Percentiles rank a stretch among this genome's conserved stretches.
Conservation (phyloP, 2,329 filamentous ascomycete species). For the Paraphoma sp. region DNA sequence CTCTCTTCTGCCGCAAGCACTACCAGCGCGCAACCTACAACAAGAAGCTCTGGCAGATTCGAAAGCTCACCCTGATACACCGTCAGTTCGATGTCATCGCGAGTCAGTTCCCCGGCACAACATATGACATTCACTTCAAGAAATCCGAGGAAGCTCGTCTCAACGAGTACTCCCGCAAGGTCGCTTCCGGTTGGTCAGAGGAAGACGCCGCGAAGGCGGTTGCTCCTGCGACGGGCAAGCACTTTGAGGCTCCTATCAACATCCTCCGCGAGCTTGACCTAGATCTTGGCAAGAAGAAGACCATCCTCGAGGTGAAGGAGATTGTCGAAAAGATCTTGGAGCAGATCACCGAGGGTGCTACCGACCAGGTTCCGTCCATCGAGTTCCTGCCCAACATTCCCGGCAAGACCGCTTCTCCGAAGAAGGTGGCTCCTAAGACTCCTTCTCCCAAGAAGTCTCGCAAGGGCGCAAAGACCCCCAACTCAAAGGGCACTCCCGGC, state of each 20-base stretch:
- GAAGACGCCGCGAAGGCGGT: conserved; percentile 19
- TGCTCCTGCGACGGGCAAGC: conserved; percentile 21
- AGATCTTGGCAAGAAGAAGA: conserved; percentile 30
- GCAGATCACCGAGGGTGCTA: conserved; percentile 35
- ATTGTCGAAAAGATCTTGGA: conserved; percentile 33
- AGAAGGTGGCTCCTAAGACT: conserved; percentile 15
- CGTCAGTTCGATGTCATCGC: conserved; percentile 44
- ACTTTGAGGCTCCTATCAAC: conserved; percentile 42
- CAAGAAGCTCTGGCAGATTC: conserved; percentile 40
- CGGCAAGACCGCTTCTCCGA: conserved; percentile 16
- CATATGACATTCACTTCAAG: conserved; percentile 42
- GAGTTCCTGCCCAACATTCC: conserved; percentile 40
- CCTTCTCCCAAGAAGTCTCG: conserved; percentile 11
- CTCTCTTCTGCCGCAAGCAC: conserved; percentile 48
- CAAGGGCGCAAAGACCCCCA: conserved; percentile 8
- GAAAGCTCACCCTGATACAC: conserved; percentile 42
- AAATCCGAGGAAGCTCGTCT: conserved; percentile 45
- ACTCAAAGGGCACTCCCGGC: conserved; percentile 9
- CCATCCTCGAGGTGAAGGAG: conserved; percentile 22
- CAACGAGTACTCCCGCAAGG: conserved; percentile 33
- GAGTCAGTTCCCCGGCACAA: conserved; percentile 34
- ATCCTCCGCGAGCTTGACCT: conserved; percentile 39
- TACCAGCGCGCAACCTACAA: conserved; percentile 51
- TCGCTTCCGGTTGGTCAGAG: conserved; percentile 18
- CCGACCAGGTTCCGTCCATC: conserved; percentile 35